phyloP scores from a whole-genome alignment of 2,329 filamentous ascomycete genomes.

The Sclerotinia glacialis region DNA sequence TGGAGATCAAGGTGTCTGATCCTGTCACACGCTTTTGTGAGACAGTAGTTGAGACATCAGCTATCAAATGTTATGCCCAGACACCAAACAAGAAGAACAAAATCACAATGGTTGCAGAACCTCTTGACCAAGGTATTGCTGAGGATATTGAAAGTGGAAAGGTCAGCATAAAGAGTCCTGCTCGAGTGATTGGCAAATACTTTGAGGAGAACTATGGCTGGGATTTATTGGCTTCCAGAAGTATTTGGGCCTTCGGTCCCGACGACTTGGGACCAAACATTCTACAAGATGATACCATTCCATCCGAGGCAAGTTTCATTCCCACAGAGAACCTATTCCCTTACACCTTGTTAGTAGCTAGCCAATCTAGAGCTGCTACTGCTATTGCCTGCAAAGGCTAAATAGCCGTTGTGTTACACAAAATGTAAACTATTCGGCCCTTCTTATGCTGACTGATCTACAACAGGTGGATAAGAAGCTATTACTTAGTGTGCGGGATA shows the following conservation, averaged over 20 bases:
- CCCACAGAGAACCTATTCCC: slow-evolving; percentile 13
- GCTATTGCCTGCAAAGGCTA: slow-evolving; percentile 7
- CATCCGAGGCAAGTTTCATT: slow-evolving; percentile 64
- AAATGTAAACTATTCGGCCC: slow-evolving; percentile 28
- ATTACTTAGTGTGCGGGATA: slow-evolving; percentile 82
- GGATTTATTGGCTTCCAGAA: slow-evolving; percentile 89
- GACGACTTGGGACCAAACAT: slow-evolving; percentile 95
- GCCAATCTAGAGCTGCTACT: slow-evolving; percentile 2
- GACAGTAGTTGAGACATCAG: slow-evolving; percentile 94
- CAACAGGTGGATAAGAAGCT: slow-evolving; percentile 84
- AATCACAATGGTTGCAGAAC: slow-evolving; percentile 97
- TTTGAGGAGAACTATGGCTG: slow-evolving; percentile 97
- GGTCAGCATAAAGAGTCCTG: slow-evolving; percentile 89
- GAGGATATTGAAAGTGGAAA: slow-evolving; percentile 89
- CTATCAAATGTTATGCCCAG: slow-evolving; percentile 95
- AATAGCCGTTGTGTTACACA: slow-evolving; percentile 9
- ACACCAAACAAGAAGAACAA: slow-evolving; percentile 99
- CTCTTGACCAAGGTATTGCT: slow-evolving; percentile 89
- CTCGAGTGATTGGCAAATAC: slow-evolving; percentile 90
- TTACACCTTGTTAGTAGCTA: slow-evolving; percentile 4
- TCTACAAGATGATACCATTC: slow-evolving; percentile 91
- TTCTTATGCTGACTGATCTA: slow-evolving; percentile 34
- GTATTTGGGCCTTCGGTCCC: slow-evolving; percentile 97
- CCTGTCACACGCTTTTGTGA: slow-evolving; percentile 97
- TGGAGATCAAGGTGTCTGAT: slow-evolving; percentile 99